phyloP scores from a whole-genome alignment of 75 land plant genomes.

The Pinus tabuliformis region DNA sequence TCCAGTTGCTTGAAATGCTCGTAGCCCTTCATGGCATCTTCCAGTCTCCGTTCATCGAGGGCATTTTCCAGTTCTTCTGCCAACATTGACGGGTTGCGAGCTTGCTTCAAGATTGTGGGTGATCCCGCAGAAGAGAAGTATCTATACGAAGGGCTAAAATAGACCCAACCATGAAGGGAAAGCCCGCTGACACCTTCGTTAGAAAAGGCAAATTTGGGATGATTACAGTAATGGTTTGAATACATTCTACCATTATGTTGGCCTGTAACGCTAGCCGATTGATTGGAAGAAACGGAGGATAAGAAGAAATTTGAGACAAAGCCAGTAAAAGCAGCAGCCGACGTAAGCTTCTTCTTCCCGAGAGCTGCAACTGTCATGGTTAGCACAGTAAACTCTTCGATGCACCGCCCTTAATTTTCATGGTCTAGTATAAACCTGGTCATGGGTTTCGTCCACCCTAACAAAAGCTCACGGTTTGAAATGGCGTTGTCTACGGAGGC shows the following conservation, averaged over 20 bases:
- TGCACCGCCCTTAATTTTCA: too few relatives aligned
- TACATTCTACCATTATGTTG: neutral
- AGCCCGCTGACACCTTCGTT: neutral
- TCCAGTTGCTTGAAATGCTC: constrained; percentile 45
- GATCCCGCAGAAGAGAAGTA: constrained; percentile 23
- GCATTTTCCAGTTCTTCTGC: constrained; percentile 36
- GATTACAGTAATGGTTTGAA: neutral
- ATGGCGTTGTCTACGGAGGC: too few relatives aligned
- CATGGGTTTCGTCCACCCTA: too few relatives aligned
- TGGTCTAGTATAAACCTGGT: too few relatives aligned
- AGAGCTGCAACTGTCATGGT: neutral
- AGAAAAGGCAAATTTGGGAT: neutral
- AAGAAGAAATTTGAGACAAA: neutral
- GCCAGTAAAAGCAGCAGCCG: neutral
- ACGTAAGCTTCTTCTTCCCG: neutral
- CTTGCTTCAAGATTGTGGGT: constrained; percentile 50
- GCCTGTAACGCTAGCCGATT: neutral
- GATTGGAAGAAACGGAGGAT: neutral
- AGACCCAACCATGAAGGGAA: neutral
- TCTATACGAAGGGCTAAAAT: neutral
- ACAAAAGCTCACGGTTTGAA: too few relatives aligned
- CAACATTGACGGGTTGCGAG: constrained; percentile 47
- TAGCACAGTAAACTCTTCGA: too few relatives aligned
- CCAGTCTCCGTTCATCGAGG: constrained; percentile 34
- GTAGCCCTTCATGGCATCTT: constrained; percentile 46